Evolutionary conservation across 176 grass and related monocot species (phyloP), one percentile per base, ranked within the genome.

Genomic region (Hordeum vulgare): DNA sequence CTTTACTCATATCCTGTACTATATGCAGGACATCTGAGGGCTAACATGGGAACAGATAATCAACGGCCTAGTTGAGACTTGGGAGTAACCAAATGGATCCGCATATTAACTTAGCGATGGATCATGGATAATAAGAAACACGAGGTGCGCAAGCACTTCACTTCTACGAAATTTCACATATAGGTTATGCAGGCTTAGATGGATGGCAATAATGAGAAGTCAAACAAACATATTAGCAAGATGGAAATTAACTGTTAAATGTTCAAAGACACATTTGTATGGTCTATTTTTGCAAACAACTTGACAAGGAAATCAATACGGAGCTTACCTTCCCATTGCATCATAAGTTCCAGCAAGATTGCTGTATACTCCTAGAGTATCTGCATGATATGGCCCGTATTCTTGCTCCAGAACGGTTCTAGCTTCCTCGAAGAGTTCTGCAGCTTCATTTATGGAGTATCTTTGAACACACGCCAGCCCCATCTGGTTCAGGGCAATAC

Each of bases 301-400:
- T 27, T 80, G 31, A 54, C 21, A 20, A 12, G 36, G 2, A 44
- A 77, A 85, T 41, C 18, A 37, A 25, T 88, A 88, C 27, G 33
- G 65, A 59, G 34, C 72, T 88, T 92, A 98, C 96, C 96, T 95
- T 87, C 96, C 96, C 96, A 98, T 91, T 57, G 93, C 96, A 90
- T 98, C 96, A 85, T 98, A 98, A 29, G 93, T 88, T 78, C 96
- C 96, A 18, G 96, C 96, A 80, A 98, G 93, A 88, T 98, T 98
- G 63, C 91, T 98, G 79, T 91, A 98, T 56, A 94, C 96, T 59
- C 96, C 96, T 68, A 98, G 84, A 45, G 96, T 98, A 88, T 98
- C 93, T 6, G 83, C 85, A 84, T 98, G 96, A 82, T 91, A 90
- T 9, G 96, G 96, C 56, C 96, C 96, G 5, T 89, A 94, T 78